Evolutionary conservation across 2,329 filamentous ascomycete genomes (phyloP).

Genomic region (Lecanosticta acicola): DNA sequence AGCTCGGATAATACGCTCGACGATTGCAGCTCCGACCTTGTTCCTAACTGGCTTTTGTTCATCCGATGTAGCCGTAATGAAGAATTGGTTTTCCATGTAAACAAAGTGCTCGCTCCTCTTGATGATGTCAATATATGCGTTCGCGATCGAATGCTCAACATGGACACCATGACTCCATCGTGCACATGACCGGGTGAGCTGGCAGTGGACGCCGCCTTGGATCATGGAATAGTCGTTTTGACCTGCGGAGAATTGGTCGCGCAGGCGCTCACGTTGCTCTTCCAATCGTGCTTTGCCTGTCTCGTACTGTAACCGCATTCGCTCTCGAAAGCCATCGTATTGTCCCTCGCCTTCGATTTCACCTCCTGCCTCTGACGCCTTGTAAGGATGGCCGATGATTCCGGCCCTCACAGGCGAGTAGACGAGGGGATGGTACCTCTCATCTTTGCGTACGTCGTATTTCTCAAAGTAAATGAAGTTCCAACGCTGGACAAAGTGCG

Average conservation of each 20-base stretch:
- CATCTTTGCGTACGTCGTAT: constrained; percentile 57
- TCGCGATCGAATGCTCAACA: constrained; percentile 81
- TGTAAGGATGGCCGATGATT: constrained; percentile 32
- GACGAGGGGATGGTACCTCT: constrained; percentile 42
- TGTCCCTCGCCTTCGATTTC: constrained; percentile 26
- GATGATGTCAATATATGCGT: constrained; percentile 90
- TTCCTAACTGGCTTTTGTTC: constrained; percentile 69
- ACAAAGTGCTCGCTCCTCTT: constrained; percentile 90
- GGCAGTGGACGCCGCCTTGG: constrained; percentile 69
- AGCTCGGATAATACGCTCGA: constrained; percentile 69
- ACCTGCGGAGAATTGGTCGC: constrained; percentile 15
- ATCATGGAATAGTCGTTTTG: constrained; percentile 30
- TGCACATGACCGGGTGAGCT: constrained; percentile 59
- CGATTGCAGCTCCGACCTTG: constrained; percentile 71
- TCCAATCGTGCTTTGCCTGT: constrained; percentile 21
- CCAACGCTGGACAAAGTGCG: constrained; percentile 82
- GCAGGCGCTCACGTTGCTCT: constrained; percentile 19
- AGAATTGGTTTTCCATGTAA: constrained; percentile 86
- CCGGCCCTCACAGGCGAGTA: constrained; percentile 33
- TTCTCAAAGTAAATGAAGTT: constrained; percentile 86
- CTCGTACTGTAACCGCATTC: constrained; percentile 28
- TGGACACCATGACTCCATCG: constrained; percentile 56
- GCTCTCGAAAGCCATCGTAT: constrained; percentile 29
- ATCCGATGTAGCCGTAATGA: constrained; percentile 73
- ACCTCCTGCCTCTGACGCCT: constrained; percentile 21